Base-by-base conservation (phyloP, 2,329 filamentous ascomycete species). In the Apiospora phragmitis region DNA sequence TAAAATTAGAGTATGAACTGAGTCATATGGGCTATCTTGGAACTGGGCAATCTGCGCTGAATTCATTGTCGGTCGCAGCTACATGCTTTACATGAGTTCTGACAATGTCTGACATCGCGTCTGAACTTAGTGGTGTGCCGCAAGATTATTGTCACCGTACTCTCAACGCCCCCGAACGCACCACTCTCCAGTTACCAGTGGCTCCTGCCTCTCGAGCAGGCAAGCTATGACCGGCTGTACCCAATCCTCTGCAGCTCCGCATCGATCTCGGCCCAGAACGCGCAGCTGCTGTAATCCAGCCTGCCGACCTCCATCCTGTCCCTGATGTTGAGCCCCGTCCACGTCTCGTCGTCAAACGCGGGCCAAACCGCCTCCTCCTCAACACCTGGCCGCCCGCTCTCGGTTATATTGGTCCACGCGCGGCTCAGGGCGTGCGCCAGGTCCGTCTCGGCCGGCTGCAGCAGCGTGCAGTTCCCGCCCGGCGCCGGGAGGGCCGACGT, bases 371-470 rank as follows among this genome's bases (percentile, higher is more conserved):
- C 69, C 24, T 72, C 65, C 11, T 71, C 71, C 11, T 16, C 42
- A 6, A 3, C 43, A 16, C 67, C 75, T 1, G 76, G 77, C 24
- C 12, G 67, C 16, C 74, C 76, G 12, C 67, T 65, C 51, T 70
- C 68, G 5, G 77, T 76, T 76, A 78, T 78, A 12, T 72, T 73
- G 4, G 75, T 77, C 77, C 76, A 78, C 7, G 76, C 76, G 2
- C 72, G 71, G 14, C 75, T 72, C 76, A 79, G 74, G 3, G 71
- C 59, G 3, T 62, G 72, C 4, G 74, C 71, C 38, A 79, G 68
- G 0, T 32, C 55, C 70, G 71, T 69, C 69, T 79, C 78, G 0
- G 69, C 65, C 0, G 29, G 42, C 4, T 72, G 70, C 55, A 79
- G 70, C 55, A 79, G 72, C 9, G 71, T 76, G 69, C 78, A 79